Conservation (phyloP, 2,329 filamentous ascomycete species). For the Sarocladium strictum region DNA sequence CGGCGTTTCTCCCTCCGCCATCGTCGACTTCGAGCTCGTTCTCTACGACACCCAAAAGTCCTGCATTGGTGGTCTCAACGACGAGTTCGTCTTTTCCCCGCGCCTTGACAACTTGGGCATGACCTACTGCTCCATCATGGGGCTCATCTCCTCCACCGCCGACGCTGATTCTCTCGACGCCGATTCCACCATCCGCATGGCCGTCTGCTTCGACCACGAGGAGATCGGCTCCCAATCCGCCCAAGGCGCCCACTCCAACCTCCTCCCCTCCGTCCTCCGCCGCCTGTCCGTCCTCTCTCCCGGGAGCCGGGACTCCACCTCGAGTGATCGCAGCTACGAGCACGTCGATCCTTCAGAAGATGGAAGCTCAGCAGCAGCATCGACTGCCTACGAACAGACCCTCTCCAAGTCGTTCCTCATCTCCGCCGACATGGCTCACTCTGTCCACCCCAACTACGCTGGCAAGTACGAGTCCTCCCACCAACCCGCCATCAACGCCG, state of each 20-base stretch:
- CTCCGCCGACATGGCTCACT: conserved; percentile 96
- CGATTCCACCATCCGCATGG: conserved; percentile 80
- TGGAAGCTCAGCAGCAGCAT: conserved; percentile 74
- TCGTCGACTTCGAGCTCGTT: conserved; percentile 94
- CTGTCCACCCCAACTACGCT: conserved; percentile 90
- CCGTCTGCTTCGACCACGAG: conserved; percentile 95
- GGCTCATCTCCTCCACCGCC: conserved; percentile 72
- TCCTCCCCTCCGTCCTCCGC: conserved; percentile 79
- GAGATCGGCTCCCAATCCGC: conserved; percentile 91
- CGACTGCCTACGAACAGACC: conserved; percentile 89
- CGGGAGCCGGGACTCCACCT: conserved; percentile 49
- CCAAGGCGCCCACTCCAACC: conserved; percentile 88
- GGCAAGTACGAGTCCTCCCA: conserved; percentile 89
- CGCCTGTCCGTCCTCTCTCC: conserved; percentile 76
- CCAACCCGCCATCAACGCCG: conserved; percentile 91
- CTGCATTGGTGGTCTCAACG: conserved; percentile 79
- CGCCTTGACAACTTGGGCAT: conserved; percentile 93
- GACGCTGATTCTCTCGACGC: conserved; percentile 60
- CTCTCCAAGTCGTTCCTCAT: conserved; percentile 87
- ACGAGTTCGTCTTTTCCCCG: conserved; percentile 95
- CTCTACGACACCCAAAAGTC: conserved; percentile 94
- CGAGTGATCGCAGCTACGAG: conserved; percentile 58
- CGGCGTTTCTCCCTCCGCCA: conserved; percentile 56
- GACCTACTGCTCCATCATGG: conserved; percentile 87
- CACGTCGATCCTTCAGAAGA: conserved; percentile 52